phyloP scores from a whole-genome alignment of 768 basidiomycete species.

The Suillus variegatus region DNA sequence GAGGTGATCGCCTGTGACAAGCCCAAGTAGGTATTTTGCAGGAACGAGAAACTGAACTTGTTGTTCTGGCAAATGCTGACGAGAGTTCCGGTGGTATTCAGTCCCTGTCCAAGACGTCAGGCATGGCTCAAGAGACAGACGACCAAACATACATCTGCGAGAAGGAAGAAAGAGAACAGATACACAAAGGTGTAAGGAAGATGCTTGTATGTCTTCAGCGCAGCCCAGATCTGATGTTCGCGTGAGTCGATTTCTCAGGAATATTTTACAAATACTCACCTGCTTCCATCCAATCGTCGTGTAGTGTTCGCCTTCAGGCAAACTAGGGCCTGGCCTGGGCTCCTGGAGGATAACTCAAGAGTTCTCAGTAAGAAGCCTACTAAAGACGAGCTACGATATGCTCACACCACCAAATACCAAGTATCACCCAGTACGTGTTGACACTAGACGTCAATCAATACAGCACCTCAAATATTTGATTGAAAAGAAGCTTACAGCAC shows the following conservation, averaged over 20 bases:
- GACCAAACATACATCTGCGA: slow-evolving; percentile 58
- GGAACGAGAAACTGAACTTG: slow-evolving; percentile 79
- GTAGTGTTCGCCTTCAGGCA: slow-evolving; percentile 78
- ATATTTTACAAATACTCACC: slow-evolving; percentile 33
- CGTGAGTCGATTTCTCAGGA: slow-evolving; percentile 5
- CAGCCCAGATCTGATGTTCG: slow-evolving; percentile 66
- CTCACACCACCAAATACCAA: slow-evolving; percentile 89
- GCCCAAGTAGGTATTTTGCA: slow-evolving; percentile 79
- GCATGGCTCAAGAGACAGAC: neutral
- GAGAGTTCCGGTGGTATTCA: slow-evolving; percentile 79
- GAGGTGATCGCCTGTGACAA: slow-evolving; percentile 76
- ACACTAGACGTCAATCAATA: slow-evolving; percentile 43
- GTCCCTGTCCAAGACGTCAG: slow-evolving; percentile 48
- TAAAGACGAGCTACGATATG: slow-evolving; percentile 1
- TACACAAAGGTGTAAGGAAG: slow-evolving; percentile 85
- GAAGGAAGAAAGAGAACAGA: slow-evolving; percentile 73
- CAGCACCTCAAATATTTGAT: neutral
- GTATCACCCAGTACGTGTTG: slow-evolving; percentile 75
- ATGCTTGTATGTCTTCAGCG: slow-evolving; percentile 71
- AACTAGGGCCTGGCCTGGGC: slow-evolving; percentile 74
- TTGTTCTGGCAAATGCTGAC: slow-evolving; percentile 79
- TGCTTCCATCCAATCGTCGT: slow-evolving; percentile 87
- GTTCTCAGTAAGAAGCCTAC: neutral
- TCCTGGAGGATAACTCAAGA: slow-evolving; percentile 76
- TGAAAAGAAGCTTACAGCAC: slow-evolving; percentile 53